Evolutionary conservation across 1,284 basidiomycete genomes (phyloP), one percentile per base, ranked within the genome.

Genomic region (Blastosporella zonata): DNA sequence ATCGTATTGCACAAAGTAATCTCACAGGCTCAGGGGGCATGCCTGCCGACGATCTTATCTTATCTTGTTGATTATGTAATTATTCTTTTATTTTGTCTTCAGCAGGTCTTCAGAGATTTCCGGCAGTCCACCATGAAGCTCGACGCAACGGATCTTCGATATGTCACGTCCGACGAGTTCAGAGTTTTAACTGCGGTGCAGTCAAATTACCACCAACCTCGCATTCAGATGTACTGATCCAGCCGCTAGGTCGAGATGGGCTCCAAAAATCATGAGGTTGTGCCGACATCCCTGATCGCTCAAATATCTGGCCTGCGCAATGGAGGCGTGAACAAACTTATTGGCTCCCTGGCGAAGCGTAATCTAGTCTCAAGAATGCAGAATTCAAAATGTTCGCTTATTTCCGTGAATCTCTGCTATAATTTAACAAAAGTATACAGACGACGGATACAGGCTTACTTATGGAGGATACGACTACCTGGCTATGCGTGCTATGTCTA

Each of bases 391-490:
- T 99, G 93, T 95, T 54, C 59, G 53, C 49, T 36, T 35, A 36
- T 3, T 9, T 20, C 25, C 28, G 17, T 27, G 36, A 21, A 29
- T 37, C 33, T 54, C 39, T 23, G 31, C 18, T 31, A 10, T 15
- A 8, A 22, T 41, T 42, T 59, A 47, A 64, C 49, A 41, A 23
- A 34, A 37, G 38, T 45, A 18, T 31, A 46, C 54, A 97, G 93
- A 99, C 67, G 96, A 99, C 60, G 97, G 96, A 6, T 98, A 97
- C 67, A 82, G 96, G 46, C 68, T 99, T 52, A 99, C 97, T 1
- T 99, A 99, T 63, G 96, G 97, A 38, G 96, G 96, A 2, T 95
- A 97, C 56, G 96, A 99, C 62, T 99, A 87, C 65, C 79, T 99
- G 18, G 93, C 97, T 8, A 89, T 99, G 72, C 82, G 93, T 35